These are phyloP conservation scores for Ogataea nitratoaversa DNA, from an alignment of 805 yeast species.

Conservation along the genomic window DNA sequence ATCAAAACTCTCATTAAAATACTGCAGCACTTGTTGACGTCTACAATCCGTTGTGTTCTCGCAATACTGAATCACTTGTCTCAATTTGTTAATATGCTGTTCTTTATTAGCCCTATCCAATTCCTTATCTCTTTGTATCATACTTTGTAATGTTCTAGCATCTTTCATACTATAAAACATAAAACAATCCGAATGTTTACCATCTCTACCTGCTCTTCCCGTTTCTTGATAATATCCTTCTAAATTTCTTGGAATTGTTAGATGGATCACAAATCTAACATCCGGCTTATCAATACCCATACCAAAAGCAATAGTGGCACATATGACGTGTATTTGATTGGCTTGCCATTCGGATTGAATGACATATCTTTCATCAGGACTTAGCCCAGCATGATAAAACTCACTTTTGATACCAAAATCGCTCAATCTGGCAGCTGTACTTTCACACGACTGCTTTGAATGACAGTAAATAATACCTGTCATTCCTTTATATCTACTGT, in stretches of 20 bases:
- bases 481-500: slow-evolving; percentile 44
- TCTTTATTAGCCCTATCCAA: slow-evolving; percentile 62
- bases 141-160: slow-evolving; percentile 66
- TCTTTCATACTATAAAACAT: slow-evolving; percentile 79
- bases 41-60: slow-evolving; percentile 90
- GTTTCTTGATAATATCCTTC: slow-evolving; percentile 98
- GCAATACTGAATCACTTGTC: slow-evolving; percentile 86
- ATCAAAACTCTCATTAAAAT: slow-evolving; percentile 81
- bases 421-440: slow-evolving; percentile 57
- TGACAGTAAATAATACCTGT: slow-evolving; percentile 94
- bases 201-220: slow-evolving; percentile 98
- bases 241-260: slow-evolving; percentile 80
- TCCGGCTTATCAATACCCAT: slow-evolving; percentile 99
- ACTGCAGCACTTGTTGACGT: slow-evolving; percentile 80
- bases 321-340: slow-evolving; percentile 67
- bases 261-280: slow-evolving; percentile 87
- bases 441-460: slow-evolving; percentile 85
- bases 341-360: slow-evolving; percentile 85
- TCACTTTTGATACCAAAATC: slow-evolving; percentile 63
- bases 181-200: slow-evolving; percentile 73
- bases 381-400: slow-evolving; percentile 95
- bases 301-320: slow-evolving; percentile 98
- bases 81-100: slow-evolving; percentile 69
- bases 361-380: slow-evolving; percentile 60
- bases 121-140: slow-evolving; percentile 75